Evolutionary conservation across 805 yeast genomes (phyloP).

Genomic region (Wickerhamomyces xylosicus): DNA sequence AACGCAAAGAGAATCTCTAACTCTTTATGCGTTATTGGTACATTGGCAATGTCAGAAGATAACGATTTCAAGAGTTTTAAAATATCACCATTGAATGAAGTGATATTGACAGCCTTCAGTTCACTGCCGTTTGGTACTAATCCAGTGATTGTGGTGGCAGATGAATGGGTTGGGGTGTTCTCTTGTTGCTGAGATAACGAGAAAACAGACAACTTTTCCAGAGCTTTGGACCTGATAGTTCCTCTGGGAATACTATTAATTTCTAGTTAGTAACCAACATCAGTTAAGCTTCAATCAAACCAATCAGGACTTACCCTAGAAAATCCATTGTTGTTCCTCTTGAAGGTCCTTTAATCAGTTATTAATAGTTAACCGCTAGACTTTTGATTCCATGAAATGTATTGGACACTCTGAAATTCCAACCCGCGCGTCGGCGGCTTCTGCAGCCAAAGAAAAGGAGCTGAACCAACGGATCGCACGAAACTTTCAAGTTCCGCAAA

Average conservation of each 20-base stretch:
- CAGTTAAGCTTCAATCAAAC: not conserved
- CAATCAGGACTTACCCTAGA: conserved; percentile 11
- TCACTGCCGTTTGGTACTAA: too few species aligned
- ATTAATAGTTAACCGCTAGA: too few species aligned
- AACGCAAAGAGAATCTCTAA: conserved; percentile 44
- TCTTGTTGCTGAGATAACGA: conserved; percentile 7
- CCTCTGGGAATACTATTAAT: conserved; percentile 16
- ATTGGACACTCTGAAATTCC: too few species aligned
- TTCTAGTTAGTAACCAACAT: conserved; percentile 2
- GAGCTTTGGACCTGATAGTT: conserved; percentile 17
- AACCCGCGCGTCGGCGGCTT: too few species aligned
- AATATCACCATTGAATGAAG: conserved; percentile 10
- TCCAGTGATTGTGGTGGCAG: not conserved
- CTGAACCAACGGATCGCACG: too few species aligned
- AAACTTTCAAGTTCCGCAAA: too few species aligned
- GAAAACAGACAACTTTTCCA: conserved; percentile 15
- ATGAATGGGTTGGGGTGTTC: not conserved
- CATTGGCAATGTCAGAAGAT: conserved; percentile 10
- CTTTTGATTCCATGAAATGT: too few species aligned
- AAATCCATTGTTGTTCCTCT: conserved; percentile 9
- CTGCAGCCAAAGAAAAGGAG: too few species aligned
- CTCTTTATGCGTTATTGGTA: conserved; percentile 33
- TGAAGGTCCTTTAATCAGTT: too few species aligned
- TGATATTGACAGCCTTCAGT: too few species aligned
- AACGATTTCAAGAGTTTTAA: conserved; percentile 12